These are phyloP conservation scores for Camellia lanceoleosa DNA, from an alignment of 148 eudicot species.

Conservation along the genomic window DNA sequence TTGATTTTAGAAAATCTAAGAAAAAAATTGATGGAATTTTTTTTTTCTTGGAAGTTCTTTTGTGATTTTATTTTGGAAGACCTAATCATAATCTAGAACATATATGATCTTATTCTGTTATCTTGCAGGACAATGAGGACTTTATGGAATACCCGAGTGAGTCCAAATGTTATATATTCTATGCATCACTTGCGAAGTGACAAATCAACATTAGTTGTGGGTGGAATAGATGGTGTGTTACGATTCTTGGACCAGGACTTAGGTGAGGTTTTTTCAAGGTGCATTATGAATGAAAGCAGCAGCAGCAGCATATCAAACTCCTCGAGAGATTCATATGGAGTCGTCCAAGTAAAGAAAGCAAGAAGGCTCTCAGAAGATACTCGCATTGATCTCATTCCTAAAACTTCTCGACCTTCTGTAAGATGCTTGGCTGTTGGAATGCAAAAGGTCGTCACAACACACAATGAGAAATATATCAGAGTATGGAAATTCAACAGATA, in stretches of 20 bases:
- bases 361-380: no score
- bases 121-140: constrained; percentile 46
- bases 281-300: no score
- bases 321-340: no score
- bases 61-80: not conserved
- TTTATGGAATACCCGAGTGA: constrained; percentile 52
- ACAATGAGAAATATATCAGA: no score
- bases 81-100: not conserved
- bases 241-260: constrained; percentile 59
- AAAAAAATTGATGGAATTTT: not conserved
- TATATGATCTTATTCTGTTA: not conserved
- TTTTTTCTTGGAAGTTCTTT: not conserved
- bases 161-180: constrained; percentile 64
- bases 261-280: constrained; percentile 41
- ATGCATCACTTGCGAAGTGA: constrained; percentile 58
- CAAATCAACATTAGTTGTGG: constrained; percentile 53
- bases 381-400: no score
- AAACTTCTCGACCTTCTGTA: no score
- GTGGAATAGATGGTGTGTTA: constrained; percentile 81
- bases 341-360: no score
- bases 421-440: no score
- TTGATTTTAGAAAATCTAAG: not conserved
- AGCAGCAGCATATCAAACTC: no score
- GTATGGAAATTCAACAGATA: no score
- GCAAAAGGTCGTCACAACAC: no score